A percentile compares a stretch with the other conserved stretches of the same genome.
Conservation (phyloP, 1,284 basidiomycete genomes). For the Trametes versicolor region DNA sequence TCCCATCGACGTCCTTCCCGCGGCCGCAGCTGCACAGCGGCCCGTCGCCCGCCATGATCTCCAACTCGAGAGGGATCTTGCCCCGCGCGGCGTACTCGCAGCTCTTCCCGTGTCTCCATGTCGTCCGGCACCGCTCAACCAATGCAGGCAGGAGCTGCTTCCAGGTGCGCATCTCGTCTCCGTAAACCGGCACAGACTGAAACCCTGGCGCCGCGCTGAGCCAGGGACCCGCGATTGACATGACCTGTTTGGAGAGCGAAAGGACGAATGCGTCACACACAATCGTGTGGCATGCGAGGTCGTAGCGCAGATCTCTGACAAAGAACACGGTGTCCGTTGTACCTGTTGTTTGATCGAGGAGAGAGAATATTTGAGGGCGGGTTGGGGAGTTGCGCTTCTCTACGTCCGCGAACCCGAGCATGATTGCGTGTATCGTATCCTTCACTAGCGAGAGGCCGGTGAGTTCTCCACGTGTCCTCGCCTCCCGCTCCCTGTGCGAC, state of each 20-base stretch:
- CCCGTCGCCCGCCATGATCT: conserved; percentile 38
- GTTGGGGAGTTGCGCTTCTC: conserved; percentile 14
- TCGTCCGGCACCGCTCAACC: conserved; percentile 58
- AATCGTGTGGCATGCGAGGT: conserved; percentile 55
- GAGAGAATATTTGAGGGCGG: conserved; percentile 40
- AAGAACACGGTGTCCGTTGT: conserved; percentile 49
- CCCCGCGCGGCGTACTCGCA: conserved; percentile 55
- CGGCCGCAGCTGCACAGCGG: conserved; percentile 61
- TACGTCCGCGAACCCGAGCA: conserved; percentile 41
- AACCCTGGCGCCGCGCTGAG: conserved; percentile 26
- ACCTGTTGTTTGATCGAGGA: conserved; percentile 38
- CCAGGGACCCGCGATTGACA: conserved; percentile 29
- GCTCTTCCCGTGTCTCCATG: conserved; percentile 55
- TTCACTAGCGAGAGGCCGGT: conserved; percentile 46
- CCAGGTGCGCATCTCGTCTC: conserved; percentile 52
- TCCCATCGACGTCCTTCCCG: conserved; percentile 49
- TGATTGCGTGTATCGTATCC: conserved; percentile 45
- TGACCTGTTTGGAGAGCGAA: conserved; percentile 40
- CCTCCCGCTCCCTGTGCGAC: conserved; percentile 45
- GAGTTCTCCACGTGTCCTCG: conserved; percentile 19
- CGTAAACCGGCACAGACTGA: conserved; percentile 29
- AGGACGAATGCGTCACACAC: conserved; percentile 56
- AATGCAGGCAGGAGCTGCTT: conserved; percentile 56
- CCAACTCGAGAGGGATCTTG: conserved; percentile 45
- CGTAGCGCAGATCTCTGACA: conserved; percentile 54